Base-by-base conservation (phyloP, 345 rosid species). In the Linum trigynum region DNA sequence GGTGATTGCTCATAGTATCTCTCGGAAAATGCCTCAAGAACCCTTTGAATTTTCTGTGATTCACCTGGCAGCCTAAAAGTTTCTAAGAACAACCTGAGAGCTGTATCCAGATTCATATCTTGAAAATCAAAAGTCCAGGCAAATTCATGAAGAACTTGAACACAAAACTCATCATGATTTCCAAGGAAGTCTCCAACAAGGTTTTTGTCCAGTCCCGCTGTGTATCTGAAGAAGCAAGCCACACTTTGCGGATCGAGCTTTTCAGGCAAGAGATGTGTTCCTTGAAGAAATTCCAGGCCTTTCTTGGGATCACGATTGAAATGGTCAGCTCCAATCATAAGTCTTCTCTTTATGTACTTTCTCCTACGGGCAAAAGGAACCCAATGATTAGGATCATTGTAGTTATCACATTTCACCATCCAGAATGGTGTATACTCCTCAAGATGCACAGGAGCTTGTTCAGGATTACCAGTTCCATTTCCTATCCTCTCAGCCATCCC, bases 291-390 rank as follows among this genome's bases (percentile, higher is more conserved):
- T 76, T 94, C 97, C 70, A 94, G 73, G 71, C 99, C 99, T 75
- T 94, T 94, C 87, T 94, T 90, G 3, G 99, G 97, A 67, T 94
- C 97, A 74, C 99, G 92, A 76, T 94, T 94, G 68, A 94, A 94
- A 77, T 94, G 99, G 84, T 94, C 97, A 69, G 97, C 99, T 69
- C 99, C 99, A 73, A 94, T 88, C 97, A 90, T 94, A 72, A 94
- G 81, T 75, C 96, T 85, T 79, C 97, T 90, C 81, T 94, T 94
- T 64, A 91, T 90, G 73, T 87, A 88, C 80, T 91, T 94, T 74
- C 89, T 88, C 75, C 89, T 78, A 3, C 95, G 89, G 67, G 85
- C 95, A 79, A 94, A 90, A 57, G 91, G 85, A 69, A 94, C 96
- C 99, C 99, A 94, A 62, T 85, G 85, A 74, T 69, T 71, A 43